Conservation (phyloP, 371 early-diverging fungal species). For the Cokeromyces recurvatus region DNA sequence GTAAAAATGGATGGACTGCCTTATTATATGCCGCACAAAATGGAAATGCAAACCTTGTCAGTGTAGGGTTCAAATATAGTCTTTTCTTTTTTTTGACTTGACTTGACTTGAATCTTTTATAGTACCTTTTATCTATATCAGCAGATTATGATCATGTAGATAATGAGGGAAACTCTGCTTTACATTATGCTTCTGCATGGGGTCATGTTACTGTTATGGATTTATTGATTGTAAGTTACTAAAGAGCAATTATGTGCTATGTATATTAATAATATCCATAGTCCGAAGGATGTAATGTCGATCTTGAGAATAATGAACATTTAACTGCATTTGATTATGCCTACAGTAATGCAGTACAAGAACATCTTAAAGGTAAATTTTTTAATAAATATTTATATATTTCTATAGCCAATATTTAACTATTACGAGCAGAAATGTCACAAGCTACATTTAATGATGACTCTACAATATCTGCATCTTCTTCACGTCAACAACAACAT, state of each 20-base stretch:
- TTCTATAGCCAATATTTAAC: too few species aligned
- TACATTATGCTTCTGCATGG: conserved; percentile 51
- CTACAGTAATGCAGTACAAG: conserved; percentile 35
- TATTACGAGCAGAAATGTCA: conserved; percentile 38
- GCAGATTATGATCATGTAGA: conserved; percentile 51
- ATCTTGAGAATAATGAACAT: conserved; percentile 32
- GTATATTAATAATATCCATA: neutral
- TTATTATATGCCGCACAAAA: conserved; percentile 43
- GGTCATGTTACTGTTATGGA: conserved; percentile 46
- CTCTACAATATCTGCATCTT: conserved; percentile 29
- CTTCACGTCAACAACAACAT: conserved; percentile 29
- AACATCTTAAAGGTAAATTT: conserved; percentile 34
- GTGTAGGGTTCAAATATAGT: conserved; percentile 19
- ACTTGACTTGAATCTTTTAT: neutral
- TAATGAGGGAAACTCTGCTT: conserved; percentile 48
- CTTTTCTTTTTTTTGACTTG: neutral
- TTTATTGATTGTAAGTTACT: conserved; percentile 30
- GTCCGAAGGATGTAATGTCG: conserved; percentile 46
- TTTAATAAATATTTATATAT: too few species aligned
- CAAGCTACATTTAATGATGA: conserved; percentile 31
- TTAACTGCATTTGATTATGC: conserved; percentile 44
- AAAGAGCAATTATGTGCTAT: neutral
- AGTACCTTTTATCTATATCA: conserved; percentile 43
- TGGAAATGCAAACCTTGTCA: conserved; percentile 46
- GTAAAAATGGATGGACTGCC: conserved; percentile 43